Evolutionary conservation across 345 rosid species (phyloP).

Genomic region (Brassica cretica): DNA sequence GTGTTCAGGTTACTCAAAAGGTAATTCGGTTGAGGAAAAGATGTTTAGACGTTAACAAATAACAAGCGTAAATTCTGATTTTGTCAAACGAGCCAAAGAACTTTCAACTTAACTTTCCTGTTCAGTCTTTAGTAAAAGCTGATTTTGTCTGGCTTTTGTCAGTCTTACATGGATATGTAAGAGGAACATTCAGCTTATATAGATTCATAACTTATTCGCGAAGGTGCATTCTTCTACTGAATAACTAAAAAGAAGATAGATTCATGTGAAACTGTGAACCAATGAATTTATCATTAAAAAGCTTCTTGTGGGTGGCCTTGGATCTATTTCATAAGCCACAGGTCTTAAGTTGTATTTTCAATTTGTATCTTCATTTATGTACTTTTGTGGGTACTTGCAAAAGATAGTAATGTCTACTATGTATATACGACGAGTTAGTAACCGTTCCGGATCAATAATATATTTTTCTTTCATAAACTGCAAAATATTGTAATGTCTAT

Average conservation of each 20-base stretch:
- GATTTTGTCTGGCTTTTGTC: conserved; percentile 9
- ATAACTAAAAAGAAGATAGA: conserved; percentile 18
- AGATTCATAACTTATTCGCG: conserved; percentile 33
- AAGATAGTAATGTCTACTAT: too few species aligned
- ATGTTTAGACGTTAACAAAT: conserved; percentile 83
- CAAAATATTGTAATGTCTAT: too few species aligned
- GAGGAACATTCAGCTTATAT: conserved; percentile 29
- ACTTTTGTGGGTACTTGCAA: too few species aligned
- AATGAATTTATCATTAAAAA: conserved; percentile 5
- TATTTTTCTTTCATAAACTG: too few species aligned
- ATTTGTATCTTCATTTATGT: too few species aligned
- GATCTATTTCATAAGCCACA: background rate
- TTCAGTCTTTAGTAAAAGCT: conserved; percentile 7
- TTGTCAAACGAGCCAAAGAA: conserved; percentile 60
- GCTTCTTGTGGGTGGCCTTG: conserved; percentile 2
- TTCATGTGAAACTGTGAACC: conserved; percentile 6
- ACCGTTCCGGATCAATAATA: too few species aligned
- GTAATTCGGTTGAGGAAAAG: conserved; percentile 78
- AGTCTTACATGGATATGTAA: conserved; percentile 16
- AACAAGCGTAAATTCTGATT: conserved; percentile 69
- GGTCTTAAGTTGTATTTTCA: too few species aligned
- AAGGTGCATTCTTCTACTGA: conserved; percentile 32
- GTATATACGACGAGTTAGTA: too few species aligned
- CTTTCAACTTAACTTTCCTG: conserved; percentile 8
- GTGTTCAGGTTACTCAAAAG: conserved; percentile 85